phyloP scores from a whole-genome alignment of 2,329 filamentous ascomycete genomes.

The Aspergillus arachidicola region DNA sequence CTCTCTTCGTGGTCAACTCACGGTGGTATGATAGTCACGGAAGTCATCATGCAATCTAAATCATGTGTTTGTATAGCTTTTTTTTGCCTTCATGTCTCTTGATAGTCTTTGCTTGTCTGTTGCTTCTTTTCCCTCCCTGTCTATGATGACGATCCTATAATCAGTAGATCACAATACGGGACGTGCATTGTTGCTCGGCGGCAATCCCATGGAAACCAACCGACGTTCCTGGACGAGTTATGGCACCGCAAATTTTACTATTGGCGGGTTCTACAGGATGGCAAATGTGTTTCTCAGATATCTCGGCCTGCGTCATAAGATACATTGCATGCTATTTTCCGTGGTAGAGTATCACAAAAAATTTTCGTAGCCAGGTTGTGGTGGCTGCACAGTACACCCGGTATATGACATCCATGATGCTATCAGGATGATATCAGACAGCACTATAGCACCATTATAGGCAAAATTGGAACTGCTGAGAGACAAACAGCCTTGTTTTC shows the following conservation, averaged over 20 bases:
- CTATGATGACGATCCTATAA: not conserved
- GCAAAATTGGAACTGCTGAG: not conserved
- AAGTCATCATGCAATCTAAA: not conserved
- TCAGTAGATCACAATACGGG: not conserved
- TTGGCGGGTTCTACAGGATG: not conserved
- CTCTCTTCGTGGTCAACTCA: not conserved
- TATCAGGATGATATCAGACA: not conserved
- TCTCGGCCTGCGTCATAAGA: slow-evolving; percentile 1
- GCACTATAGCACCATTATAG: not conserved
- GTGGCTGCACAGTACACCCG: not conserved
- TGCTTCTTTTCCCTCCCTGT: not conserved
- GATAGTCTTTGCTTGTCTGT: not conserved
- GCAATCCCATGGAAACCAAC: not conserved
- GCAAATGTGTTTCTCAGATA: not conserved
- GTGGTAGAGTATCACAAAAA: not conserved
- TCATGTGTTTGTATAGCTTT: not conserved
- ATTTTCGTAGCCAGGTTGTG: not conserved
- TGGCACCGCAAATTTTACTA: not conserved
- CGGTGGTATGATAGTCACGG: not conserved
- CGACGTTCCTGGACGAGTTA: not conserved
- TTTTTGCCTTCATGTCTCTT: not conserved
- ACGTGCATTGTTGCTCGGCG: not conserved
- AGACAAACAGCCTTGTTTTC: not conserved
- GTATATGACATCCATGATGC: not conserved
- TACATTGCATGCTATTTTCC: not conserved